Evolutionary conservation across 768 basidiomycete genomes (phyloP).

Genomic region (Leucocoprinus sp.): DNA sequence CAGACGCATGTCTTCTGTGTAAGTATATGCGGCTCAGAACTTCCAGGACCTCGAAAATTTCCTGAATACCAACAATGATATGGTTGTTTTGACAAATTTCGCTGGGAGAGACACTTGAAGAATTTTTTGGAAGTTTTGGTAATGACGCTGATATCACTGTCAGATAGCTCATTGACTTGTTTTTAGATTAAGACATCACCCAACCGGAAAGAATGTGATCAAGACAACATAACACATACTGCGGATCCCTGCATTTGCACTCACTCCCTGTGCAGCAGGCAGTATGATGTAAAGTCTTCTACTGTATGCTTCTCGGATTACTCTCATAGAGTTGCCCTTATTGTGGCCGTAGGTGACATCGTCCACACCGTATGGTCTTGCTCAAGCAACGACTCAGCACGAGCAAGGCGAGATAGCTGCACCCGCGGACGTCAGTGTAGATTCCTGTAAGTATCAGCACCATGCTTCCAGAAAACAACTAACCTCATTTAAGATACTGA

Average conservation of each 20-base stretch:
- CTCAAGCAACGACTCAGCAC: too few relatives aligned
- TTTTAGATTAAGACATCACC: constrained; percentile 24
- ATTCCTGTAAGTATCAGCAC: too few relatives aligned
- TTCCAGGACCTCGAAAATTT: constrained; percentile 26
- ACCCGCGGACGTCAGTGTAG: too few relatives aligned
- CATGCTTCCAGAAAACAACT: too few relatives aligned
- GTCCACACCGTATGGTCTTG: too few relatives aligned
- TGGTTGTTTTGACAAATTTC: constrained; percentile 20
- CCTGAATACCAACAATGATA: constrained; percentile 21
- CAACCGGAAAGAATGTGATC: constrained; percentile 22
- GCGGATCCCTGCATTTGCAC: background rate
- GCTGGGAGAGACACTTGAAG: constrained; percentile 19
- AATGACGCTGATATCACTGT: background rate
- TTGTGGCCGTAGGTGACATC: too few relatives aligned
- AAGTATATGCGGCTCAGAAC: background rate
- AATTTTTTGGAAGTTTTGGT: constrained; percentile 21
- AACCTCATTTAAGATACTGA: too few relatives aligned
- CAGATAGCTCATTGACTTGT: background rate
- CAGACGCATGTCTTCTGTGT: background rate
- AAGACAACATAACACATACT: too few relatives aligned
- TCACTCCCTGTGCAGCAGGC: background rate
- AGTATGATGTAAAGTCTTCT: too few relatives aligned
- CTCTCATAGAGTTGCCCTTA: too few relatives aligned
- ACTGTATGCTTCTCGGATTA: too few relatives aligned
- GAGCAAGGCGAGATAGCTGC: too few relatives aligned